These are phyloP conservation scores for Podospora pseudoanserina DNA, from an alignment of 495 filamentous ascomycete species.

Conservation along the genomic window DNA sequence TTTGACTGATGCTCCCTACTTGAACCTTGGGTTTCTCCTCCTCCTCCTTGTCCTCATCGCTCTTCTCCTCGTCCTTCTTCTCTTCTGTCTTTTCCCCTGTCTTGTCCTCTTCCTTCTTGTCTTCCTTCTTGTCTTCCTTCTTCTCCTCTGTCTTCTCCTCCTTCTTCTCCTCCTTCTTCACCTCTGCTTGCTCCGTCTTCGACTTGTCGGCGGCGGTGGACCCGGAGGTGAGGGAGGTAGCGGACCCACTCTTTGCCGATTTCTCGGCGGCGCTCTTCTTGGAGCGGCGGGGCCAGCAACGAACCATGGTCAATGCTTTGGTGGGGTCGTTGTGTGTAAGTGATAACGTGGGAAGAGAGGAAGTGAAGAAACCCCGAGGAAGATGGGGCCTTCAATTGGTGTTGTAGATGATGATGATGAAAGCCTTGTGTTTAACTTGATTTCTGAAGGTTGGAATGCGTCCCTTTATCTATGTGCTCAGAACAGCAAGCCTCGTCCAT, in stretches of 20 bases:
- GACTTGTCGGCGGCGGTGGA: slow-evolving; percentile 14
- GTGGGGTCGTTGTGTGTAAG: background rate
- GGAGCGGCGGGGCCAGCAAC: slow-evolving; percentile 24
- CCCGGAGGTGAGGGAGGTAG: slow-evolving; percentile 5
- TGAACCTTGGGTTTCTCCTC: slow-evolving; percentile 21
- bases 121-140: slow-evolving; percentile 7
- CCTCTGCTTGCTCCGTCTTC: slow-evolving; percentile 7
- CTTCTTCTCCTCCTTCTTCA: slow-evolving; percentile 9
- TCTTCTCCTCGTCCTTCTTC: slow-evolving; percentile 11
- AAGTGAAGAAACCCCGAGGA: background rate
- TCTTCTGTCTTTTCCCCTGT: slow-evolving; percentile 10
- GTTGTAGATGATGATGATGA: background rate
- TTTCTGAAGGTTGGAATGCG: background rate
- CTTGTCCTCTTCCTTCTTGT: slow-evolving; percentile 9
- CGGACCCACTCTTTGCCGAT: slow-evolving; percentile 14
- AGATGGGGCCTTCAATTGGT: background rate
- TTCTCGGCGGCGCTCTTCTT: slow-evolving; percentile 14
- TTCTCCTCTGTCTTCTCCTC: background rate
- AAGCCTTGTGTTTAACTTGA: background rate
- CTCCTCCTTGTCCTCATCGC: slow-evolving; percentile 13
- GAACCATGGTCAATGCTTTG: slow-evolving; percentile 16
- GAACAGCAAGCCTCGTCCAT: slow-evolving; percentile 1
- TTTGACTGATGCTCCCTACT: slow-evolving; percentile 33
- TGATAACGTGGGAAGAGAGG: background rate
- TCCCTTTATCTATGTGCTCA: background rate